Base-by-base conservation (phyloP, 139 green algal genomes). In the Parachlorella kessleri region DNA sequence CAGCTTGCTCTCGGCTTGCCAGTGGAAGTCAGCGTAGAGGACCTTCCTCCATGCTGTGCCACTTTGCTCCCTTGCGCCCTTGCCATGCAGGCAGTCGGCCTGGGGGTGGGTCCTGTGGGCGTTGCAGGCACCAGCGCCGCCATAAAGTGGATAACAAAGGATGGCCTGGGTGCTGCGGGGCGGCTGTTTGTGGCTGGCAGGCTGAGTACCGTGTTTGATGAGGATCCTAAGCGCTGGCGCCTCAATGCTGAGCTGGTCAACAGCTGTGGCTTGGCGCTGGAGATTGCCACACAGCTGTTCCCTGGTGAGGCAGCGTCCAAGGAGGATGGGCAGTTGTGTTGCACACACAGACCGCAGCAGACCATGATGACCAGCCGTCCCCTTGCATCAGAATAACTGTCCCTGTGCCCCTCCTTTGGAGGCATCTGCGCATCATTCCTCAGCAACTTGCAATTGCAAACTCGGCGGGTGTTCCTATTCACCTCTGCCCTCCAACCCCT, bases 101-200 rank as follows among this genome's bases (percentile, higher is more conserved):
- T 95, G 8, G 88, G 76, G 28, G 70, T 80, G 26, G 83, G 85
- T 37, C 79, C 86, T 1, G 81, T 64, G 0, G 85, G 66, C 36
- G 68, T 76, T 7, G 86, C 81, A 3, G 87, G 84, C 30, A 67
- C 88, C 0, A 81, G 84, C 4, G 94, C 94, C 1, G 88, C 87
- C 32, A 95, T 98, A 75, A 95, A 90, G 59, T 94, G 88, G 90
- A 87, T 94, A 33, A 89, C 82, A 32, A 93, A 94, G 68, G 93
- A 97, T 63, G 93, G 93, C 33, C 83, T 97, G 35, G 93, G 93
- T 0, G 91, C 90, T 6, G 69, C 84, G 1, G 93, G 93, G 4
- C 75, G 92, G 6, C 75, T 96, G 26, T 68, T 95, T 53, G 93
- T 93, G 0, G 85, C 87, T 32, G 85, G 87, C 1, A 68, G 71